phyloP scores from a whole-genome alignment of 2,329 filamentous ascomycete genomes.

The Mycosphaerella sp. region DNA sequence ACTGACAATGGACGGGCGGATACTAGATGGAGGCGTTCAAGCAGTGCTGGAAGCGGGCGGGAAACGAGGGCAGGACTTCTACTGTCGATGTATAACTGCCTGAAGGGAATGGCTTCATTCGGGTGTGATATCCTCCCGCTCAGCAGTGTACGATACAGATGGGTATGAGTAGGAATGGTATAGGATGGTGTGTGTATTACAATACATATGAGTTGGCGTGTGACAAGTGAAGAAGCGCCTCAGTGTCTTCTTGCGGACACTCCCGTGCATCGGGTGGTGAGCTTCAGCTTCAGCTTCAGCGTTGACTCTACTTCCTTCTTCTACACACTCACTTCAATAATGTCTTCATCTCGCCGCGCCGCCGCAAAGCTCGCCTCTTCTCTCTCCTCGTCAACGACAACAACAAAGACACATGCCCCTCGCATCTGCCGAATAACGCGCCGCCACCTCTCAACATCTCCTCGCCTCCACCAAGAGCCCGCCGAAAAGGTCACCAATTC shows the following conservation, averaged over 20 bases:
- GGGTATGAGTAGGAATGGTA: no score
- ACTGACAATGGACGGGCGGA: conserved; percentile 13
- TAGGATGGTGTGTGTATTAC: no score
- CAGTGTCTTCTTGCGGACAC: no score
- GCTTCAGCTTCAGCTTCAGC: background rate
- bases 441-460: conserved; percentile 23
- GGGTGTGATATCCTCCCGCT: background rate
- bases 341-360: conserved; percentile 22
- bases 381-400: conserved; percentile 5
- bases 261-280: no score
- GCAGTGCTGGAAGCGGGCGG: conserved; percentile 83
- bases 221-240: no score
- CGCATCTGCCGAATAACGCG: conserved; percentile 4
- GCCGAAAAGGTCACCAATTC: conserved; percentile 13
- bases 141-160: no score
- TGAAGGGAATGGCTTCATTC: background rate
- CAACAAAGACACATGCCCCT: background rate
- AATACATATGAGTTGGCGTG: no score
- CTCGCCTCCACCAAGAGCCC: conserved; percentile 20
- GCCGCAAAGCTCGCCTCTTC: conserved; percentile 24
- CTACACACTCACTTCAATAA: conserved; percentile 5
- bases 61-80: conserved; percentile 73
- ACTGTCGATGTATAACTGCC: background rate
- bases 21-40: conserved; percentile 80
- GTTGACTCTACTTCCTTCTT: background rate